Evolutionary conservation across 139 green algal species (phyloP), one percentile per base, ranked within the genome.

Genomic region (Picochlorum sp.): DNA sequence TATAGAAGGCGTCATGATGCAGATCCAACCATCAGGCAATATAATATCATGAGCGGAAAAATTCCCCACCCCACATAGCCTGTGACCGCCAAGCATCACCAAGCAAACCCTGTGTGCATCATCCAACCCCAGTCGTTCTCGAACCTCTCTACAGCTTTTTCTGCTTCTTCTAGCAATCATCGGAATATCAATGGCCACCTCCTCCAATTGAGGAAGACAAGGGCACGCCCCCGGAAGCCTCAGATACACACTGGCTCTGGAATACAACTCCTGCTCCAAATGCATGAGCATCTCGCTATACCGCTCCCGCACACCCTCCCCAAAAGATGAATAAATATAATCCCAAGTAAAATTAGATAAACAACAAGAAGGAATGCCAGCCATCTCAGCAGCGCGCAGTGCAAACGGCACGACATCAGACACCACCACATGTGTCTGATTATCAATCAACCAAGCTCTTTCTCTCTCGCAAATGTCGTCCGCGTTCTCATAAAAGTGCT

Each of bases 271-370:
- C 15, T 11, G 18, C 8, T 30, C 66, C 60, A 21, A n/a, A 10
- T 69, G 34, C 28, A 81, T 73, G 1, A 41, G 34, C 34, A 41
- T 41, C 7, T 9, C 7, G 8, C 34, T 41, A 41, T 41, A 41
- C 7, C 34, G 34, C 34, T 41, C 34, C 34, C 34, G 34, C 34
- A 41, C 34, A 69, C 82, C 89, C 15, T 54, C 9, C 11, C n/a
- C 47, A 54, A 54, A 54, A 20, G 47, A 54, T 21, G 16, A 61
- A 50, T 84, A 89, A 14, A 89, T 77, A 54, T 87, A 89, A 74
- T 89, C 83, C 80, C 77, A 86, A 49, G 70, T 82, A 75, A 90
- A 90, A 69, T 90, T 90, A 34, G 66, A 78, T 14, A 90, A 73
- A 34, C 68, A 76, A 2, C 87, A 68, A 11, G 60, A 73, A 13